Evolutionary conservation across 2,329 filamentous ascomycete genomes (phyloP).

Genomic region (Talaromyces atroroseus): DNA sequence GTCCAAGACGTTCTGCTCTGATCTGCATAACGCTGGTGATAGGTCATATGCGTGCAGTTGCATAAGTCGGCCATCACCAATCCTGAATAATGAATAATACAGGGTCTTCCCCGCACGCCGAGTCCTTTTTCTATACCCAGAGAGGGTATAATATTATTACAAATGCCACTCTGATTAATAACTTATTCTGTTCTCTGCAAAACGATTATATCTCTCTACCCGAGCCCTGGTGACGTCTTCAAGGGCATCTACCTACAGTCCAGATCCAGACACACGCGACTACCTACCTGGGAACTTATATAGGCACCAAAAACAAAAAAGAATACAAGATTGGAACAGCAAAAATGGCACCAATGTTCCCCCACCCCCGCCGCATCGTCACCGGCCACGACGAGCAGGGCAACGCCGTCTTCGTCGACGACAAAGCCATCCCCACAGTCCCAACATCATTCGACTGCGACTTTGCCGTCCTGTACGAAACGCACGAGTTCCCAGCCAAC

Average conservation of each 20-base stretch:
- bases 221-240: not conserved
- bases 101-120: not conserved
- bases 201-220: not conserved
- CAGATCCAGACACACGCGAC: not conserved
- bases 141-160: not conserved
- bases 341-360: constrained; percentile 5
- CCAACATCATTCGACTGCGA: constrained; percentile 1
- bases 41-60: not conserved
- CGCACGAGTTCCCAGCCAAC: constrained; percentile 3
- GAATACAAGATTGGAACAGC: not conserved
- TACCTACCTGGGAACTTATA: too few species aligned
- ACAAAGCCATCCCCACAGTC: not conserved
- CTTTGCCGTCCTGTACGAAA: constrained; percentile 9
- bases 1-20: not conserved
- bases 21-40: not conserved
- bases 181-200: not conserved
- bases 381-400: constrained; percentile 8
- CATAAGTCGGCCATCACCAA: not conserved
- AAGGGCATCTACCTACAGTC: too few species aligned
- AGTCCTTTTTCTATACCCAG: not conserved
- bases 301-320: not conserved
- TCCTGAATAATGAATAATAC: not conserved
- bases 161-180: not conserved
- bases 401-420: not conserved
- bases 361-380: constrained; percentile 7